Percentiles rank a stretch among this genome's conserved stretches.
Evolutionary conservation across 2,329 filamentous ascomycete genomes (phyloP).

Genomic region (Myriosclerotinia curreyana): DNA sequence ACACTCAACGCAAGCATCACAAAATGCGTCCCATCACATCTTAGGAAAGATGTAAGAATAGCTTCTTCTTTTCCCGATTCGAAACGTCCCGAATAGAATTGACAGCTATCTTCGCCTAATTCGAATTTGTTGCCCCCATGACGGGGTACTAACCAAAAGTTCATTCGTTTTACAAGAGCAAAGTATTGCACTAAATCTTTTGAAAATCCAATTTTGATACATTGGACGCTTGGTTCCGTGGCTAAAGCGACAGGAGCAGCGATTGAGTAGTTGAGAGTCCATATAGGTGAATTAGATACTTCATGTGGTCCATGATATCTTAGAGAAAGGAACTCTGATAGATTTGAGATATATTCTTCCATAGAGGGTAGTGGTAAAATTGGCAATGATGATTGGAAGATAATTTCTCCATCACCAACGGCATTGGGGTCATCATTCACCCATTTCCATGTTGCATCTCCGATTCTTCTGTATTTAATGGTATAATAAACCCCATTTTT

Average conservation of each 20-base stretch:
- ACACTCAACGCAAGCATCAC: slow-evolving; percentile 25
- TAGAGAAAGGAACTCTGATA: neutral
- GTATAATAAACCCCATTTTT: neutral
- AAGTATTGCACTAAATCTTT: slow-evolving; percentile 1
- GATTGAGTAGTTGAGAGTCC: neutral
- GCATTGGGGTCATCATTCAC: slow-evolving; percentile 2
- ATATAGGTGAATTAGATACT: neutral
- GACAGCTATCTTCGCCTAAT: slow-evolving; percentile 1
- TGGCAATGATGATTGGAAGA: neutral
- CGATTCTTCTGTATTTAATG: neutral
- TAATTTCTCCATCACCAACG: slow-evolving; percentile 9
- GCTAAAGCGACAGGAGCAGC: neutral
- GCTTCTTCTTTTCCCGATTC: slow-evolving; percentile 17
- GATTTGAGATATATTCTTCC: neutral
- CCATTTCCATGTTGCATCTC: slow-evolving; percentile 7
- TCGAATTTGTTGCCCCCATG: neutral
- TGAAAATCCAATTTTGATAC: slow-evolving; percentile 1
- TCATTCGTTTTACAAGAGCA: slow-evolving; percentile 12
- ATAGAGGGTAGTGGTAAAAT: neutral
- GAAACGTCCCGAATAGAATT: neutral
- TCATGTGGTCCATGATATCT: neutral
- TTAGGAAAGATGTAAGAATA: slow-evolving; percentile 24
- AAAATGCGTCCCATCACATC: slow-evolving; percentile 22
- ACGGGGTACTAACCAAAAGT: slow-evolving; percentile 12
- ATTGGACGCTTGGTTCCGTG: neutral